Evolutionary conservation across 2,329 filamentous ascomycete species (phyloP), one percentile per base, ranked within the genome.

Genomic region (Dendrostoma leiphaemia): DNA sequence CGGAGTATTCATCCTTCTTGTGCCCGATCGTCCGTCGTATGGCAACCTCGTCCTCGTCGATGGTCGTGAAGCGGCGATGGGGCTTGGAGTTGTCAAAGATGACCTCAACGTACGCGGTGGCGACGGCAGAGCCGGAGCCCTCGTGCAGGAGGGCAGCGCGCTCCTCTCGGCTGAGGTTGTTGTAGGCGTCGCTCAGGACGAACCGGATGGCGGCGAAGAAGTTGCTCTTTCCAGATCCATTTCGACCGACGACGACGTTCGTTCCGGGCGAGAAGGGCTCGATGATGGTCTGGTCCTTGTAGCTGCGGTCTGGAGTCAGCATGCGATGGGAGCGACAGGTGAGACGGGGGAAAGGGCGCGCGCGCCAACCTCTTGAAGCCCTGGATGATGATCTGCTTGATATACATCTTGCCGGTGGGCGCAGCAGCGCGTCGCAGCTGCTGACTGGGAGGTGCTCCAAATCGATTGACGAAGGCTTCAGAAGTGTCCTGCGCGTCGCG

Each of bases 371-470:
- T 97, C 77, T 99, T 99, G 78, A 99, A 99, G 85, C 94, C 94
- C 74, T 99, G 94, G 70, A 99, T 97, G 73, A 97, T 97, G 72
- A 97, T 97, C 78, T 99, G 94, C 74, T 99, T 99, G 82, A 99
- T 97, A 79, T 95, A 94, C 92, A 97, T 96, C 69, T 65, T 79
- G 71, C 66, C 61, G 57, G 51, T 52, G 51, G 50, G 49, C 49
- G 64, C 66, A 66, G 67, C 64, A 62, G 53, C 43, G 50, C 41
- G 50, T 37, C 17, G 56, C 45, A 59, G 47, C 41, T 51, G 24
- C 51, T 32, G 43, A 31, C 24, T 21, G 31, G 9, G 34, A 17
- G n/a, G 29, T 26, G 5, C 6, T 44, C 26, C 37, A 44, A 19
- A 7, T 37, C 13, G 17, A 43, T 35, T n/a, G 19, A 29, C 35